Base-by-base conservation (phyloP, 345 rosid genomes). In the Erysimum cheiranthoides region DNA sequence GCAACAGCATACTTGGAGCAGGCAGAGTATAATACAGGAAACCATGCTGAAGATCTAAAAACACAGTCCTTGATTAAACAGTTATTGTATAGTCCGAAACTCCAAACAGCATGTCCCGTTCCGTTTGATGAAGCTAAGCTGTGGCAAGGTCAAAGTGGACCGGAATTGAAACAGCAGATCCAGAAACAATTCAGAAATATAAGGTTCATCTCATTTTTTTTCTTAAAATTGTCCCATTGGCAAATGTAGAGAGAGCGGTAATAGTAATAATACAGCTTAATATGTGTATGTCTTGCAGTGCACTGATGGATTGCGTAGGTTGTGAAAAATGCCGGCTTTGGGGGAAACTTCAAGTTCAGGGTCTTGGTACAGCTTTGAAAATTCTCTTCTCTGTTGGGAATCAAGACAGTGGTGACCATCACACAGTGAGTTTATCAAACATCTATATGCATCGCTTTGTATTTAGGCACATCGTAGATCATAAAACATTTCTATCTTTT, bases 291-390 rank as follows among this genome's bases (percentile, higher is more conserved):
- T 64, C 12, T 80, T 87, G 92, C 88, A 95, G 99, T 80, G 90
- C 97, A 8, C 9, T 93, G 76, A 95, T 95, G 98, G 97, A 95
- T 76, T 94, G 98, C 76, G 88, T 94, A 54, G 96, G 99, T 21
- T 95, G 99, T 82, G 99, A 95, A 80, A 95, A 93, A 74, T 95
- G 99, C 61, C 86, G 98, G 31, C 90, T 95, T 66, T 93, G 99
- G 99, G 98, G 97, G 67, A 94, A 94, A 75, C 96, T 94, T 84
- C 98, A 94, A 85, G 92, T 94, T 88, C 92, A 89, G 13, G 98
- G 98, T 77, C 89, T 92, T 25, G 98, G 97, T 9, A 90, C 98
- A 64, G 98, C 97, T 8, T 78, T 94, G 87, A 90, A 95, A 66
- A 88, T 93, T 67, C 92, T 95, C 62, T 93, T 95, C 82, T 89